Evolutionary conservation across 148 eudicot genomes (phyloP).

Genomic region (Pouteria glomerata): DNA sequence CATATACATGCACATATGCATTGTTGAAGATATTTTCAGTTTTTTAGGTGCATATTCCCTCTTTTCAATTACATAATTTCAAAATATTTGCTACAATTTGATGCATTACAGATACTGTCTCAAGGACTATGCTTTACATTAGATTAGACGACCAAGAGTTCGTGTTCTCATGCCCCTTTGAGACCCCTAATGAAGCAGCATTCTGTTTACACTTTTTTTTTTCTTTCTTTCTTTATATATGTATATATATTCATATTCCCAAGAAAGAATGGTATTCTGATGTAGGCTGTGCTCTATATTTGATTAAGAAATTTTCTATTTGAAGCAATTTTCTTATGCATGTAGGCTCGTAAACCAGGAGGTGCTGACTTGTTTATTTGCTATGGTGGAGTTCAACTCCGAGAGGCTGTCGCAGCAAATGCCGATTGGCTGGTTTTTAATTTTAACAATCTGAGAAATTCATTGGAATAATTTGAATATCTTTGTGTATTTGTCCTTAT

Average conservation of each 20-base stretch:
- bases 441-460: conserved; percentile 62
- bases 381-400: conserved; percentile 83
- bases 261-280: background rate
- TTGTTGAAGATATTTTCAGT: too few relatives aligned
- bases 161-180: too few relatives aligned
- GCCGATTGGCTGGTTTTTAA: conserved; percentile 90
- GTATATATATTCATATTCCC: too few relatives aligned
- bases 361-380: conserved; percentile 93
- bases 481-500: background rate
- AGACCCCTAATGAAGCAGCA: background rate
- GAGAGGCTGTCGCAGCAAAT: conserved; percentile 75
- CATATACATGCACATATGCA: too few relatives aligned
- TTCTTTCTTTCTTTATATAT: too few relatives aligned
- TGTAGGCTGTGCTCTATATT: background rate
- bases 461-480: conserved; percentile 40
- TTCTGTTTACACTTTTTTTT: background rate
- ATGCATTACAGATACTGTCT: too few relatives aligned
- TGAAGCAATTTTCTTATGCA: background rate
- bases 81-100: too few relatives aligned
- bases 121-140: too few relatives aligned
- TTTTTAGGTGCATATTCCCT: too few relatives aligned
- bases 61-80: too few relatives aligned
- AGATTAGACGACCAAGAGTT: too few relatives aligned
- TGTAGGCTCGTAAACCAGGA: conserved; percentile 83
- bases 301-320: background rate